Percentiles rank a stretch among this genome's conserved stretches.
phyloP scores from a whole-genome alignment of 345 rosid genomes.

The Linum tenue region DNA sequence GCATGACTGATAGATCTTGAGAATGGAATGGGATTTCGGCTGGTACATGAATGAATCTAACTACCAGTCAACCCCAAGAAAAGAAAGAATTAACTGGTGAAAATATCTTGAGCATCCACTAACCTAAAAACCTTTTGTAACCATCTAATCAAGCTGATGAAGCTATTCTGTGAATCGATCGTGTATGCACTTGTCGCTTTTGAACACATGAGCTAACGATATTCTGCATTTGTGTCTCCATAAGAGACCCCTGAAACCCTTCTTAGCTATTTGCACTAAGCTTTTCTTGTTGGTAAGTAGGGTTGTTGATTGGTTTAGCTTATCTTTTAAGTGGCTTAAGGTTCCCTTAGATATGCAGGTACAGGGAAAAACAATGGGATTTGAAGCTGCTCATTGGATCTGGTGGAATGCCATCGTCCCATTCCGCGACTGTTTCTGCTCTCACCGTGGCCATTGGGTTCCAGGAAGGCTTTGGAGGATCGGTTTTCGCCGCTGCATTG shows the following conservation, averaged over 20 bases:
- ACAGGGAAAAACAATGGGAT: conserved; percentile 61
- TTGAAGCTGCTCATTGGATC: conserved; percentile 67
- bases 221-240: too few relatives aligned
- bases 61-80: too few relatives aligned
- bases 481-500: conserved; percentile 50
- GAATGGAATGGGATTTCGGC: too few relatives aligned
- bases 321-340: conserved; percentile 31
- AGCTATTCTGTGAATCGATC: too few relatives aligned
- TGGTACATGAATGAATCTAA: too few relatives aligned
- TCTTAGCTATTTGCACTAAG: too few relatives aligned
- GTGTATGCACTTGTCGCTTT: not conserved
- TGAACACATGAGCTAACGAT: too few relatives aligned
- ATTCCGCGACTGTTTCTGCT: conserved; percentile 74
- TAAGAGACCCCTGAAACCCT: too few relatives aligned
- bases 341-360: conserved; percentile 48
- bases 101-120: not conserved
- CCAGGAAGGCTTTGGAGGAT: conserved; percentile 66
- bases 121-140: not conserved
- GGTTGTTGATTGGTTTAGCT: not conserved
- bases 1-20: not conserved
- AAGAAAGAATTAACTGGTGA: too few relatives aligned
- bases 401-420: conserved; percentile 97
- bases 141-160: too few relatives aligned
- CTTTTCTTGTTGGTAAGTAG: too few relatives aligned
- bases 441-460: conserved; percentile 60